These are phyloP conservation scores for Populus alba DNA, from an alignment of 345 rosid genomes.

Conservation along the genomic window DNA sequence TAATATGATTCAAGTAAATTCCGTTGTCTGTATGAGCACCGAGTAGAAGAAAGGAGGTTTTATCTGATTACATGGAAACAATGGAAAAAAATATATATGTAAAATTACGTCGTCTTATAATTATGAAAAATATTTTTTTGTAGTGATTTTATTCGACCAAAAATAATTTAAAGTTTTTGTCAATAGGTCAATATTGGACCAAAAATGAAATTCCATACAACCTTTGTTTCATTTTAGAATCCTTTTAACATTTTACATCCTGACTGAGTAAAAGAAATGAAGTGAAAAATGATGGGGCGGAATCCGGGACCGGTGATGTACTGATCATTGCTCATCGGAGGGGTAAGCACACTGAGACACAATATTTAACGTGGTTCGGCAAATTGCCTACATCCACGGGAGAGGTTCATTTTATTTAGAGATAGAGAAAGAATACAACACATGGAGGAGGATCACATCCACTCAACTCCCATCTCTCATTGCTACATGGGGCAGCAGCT, in stretches of 20 bases:
- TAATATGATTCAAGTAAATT: not conserved
- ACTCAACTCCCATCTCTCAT: too few relatives aligned
- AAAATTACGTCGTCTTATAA: not conserved
- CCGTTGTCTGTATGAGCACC: not conserved
- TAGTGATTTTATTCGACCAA: not conserved
- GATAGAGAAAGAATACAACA: too few relatives aligned
- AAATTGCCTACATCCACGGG: too few relatives aligned
- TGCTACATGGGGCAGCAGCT: too few relatives aligned
- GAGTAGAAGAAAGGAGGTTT: not conserved
- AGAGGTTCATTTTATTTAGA: too few relatives aligned
- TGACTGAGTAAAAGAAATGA: not conserved
- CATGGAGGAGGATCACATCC: too few relatives aligned
- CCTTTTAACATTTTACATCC: not conserved
- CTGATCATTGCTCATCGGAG: too few relatives aligned
- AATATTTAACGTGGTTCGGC: too few relatives aligned
- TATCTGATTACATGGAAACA: not conserved
- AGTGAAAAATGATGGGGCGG: too few relatives aligned
- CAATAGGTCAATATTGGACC: not conserved
- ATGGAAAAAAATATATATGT: not conserved
- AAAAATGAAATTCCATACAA: not conserved
- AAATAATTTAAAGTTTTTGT: not conserved
- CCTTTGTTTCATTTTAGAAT: not conserved
- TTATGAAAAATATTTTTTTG: not conserved
- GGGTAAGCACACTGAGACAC: too few relatives aligned
- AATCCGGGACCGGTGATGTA: too few relatives aligned